Evolutionary conservation across 768 basidiomycete genomes (phyloP).

Genomic region (Rhodosporidiobolus sp.): DNA sequence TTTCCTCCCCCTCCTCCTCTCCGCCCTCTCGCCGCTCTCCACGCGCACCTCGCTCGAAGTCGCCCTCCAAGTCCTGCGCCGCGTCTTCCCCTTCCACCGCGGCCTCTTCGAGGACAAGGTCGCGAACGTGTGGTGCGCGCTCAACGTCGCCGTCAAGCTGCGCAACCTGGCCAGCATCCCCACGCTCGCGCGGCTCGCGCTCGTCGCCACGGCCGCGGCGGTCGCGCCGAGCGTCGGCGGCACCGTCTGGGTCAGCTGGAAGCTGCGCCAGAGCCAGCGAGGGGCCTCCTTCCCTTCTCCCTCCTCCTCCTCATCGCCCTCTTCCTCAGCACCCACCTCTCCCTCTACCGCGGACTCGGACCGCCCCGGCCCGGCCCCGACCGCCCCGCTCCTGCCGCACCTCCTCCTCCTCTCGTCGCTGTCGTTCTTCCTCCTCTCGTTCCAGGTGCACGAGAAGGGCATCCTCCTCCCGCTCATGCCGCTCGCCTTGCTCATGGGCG

Average conservation of each 20-base stretch:
- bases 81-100: slow-evolving; percentile 87
- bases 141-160: slow-evolving; percentile 86
- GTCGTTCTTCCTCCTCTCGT: slow-evolving; percentile 94
- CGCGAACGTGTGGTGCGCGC: slow-evolving; percentile 95
- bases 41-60: slow-evolving; percentile 12
- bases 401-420: slow-evolving; percentile 75
- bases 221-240: slow-evolving; percentile 55
- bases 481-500: slow-evolving; percentile 67
- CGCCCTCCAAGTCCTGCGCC: slow-evolving; percentile 64
- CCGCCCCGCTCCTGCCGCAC: slow-evolving; percentile 71
- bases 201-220: slow-evolving; percentile 64
- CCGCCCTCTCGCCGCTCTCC: slow-evolving; percentile 47
- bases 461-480: slow-evolving; percentile 83
- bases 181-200: slow-evolving; percentile 58
- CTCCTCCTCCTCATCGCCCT: slow-evolving; percentile 81
- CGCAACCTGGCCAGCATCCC: slow-evolving; percentile 55
- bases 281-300: slow-evolving; percentile 2
- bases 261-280: neutral
- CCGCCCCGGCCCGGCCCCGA: slow-evolving; percentile 50
- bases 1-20: slow-evolving; percentile 72
- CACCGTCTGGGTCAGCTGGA: slow-evolving; percentile 44
- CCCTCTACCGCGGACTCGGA: too few species aligned
- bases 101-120: slow-evolving; percentile 95
- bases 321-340: slow-evolving; percentile 75
- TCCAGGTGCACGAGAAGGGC: slow-evolving; percentile 94